Base-by-base conservation (phyloP, 192 early-diverging fungal species). In the Coemansia reversa region DNA sequence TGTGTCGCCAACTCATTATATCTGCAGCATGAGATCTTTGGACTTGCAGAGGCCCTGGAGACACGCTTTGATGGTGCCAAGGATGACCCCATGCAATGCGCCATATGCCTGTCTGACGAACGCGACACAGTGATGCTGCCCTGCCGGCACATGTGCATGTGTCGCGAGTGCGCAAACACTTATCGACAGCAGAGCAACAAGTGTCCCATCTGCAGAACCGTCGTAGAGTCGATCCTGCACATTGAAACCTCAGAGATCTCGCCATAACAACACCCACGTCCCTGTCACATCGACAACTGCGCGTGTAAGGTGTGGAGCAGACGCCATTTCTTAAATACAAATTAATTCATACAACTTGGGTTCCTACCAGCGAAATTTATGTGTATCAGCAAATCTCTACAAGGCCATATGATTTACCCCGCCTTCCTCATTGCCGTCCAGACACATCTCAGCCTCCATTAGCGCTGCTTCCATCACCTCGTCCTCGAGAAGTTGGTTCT, bases 61-160 rank as follows among this genome's bases (percentile, higher is more conserved):
- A 54, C 25, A 14, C 69, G 48, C 16, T 5, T 23, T 3, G 29
- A 32, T 11, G 20, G 19, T 3, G 66, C 51, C 28, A 69, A 50
- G 55, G 64, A 75, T 6, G 82, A 87, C 24, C 67, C 78, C 42
- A 83, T 76, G 7, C 89, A 91, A 42, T 93, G 91, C 66, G 86
- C 89, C 23, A 88, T 91, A n/a, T 93, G 91, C 67, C 72, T 93
- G 59, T 84, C 87, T 8, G 89, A 89, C 35, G 81, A 85, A 24
- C 87, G 85, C 57, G 86, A 90, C 66, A 90, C 89, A 1, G 78
- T 90, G 5, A 83, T 93, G 14, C 63, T 93, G 42, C 91, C 91
- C 8, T 93, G 91, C 55, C 77, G 91, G n/a, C 91, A 93, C 55
- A 71, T 93, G 69, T 93, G 91, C 75, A 84, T 91, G 35, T 93